Evolutionary conservation across 2,329 filamentous ascomycete species (phyloP).

Genomic region (Stemphylium vesicarium): DNA sequence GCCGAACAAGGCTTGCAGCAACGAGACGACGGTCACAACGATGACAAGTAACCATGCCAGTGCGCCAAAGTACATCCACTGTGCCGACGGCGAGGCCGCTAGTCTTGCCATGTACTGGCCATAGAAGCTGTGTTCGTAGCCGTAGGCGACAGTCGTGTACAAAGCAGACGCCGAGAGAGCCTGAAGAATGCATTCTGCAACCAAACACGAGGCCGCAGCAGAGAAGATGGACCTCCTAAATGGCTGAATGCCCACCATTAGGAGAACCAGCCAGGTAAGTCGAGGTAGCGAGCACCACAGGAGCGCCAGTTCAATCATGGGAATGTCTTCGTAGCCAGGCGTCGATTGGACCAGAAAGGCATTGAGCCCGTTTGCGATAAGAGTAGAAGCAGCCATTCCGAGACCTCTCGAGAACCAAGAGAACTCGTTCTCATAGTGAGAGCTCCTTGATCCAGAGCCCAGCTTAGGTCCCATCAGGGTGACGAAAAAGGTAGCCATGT

Average conservation of each 20-base stretch:
- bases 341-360: conserved; percentile 28
- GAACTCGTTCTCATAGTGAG: background rate
- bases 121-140: conserved; percentile 38
- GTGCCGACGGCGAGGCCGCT: conserved; percentile 22
- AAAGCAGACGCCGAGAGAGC: conserved; percentile 30
- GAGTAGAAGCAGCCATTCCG: conserved; percentile 26
- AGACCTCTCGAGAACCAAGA: conserved; percentile 29
- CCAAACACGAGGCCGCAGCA: conserved; percentile 21
- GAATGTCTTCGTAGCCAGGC: conserved; percentile 27
- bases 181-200: conserved; percentile 38
- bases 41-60: conserved; percentile 33
- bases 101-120: conserved; percentile 15
- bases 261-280: conserved; percentile 30
- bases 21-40: conserved; percentile 5
- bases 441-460: background rate
- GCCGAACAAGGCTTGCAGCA: conserved; percentile 8
- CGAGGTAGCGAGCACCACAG: conserved; percentile 45
- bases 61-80: conserved; percentile 40
- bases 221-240: conserved; percentile 19
- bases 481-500: conserved; percentile 25
- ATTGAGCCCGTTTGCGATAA: conserved; percentile 32
- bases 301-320: conserved; percentile 32
- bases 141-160: conserved; percentile 36
- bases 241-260: conserved; percentile 19
- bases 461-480: conserved; percentile 12